These are phyloP conservation scores for Leptosphaerulina australis DNA, from an alignment of 2,329 filamentous ascomycete genomes.

Conservation along the genomic window DNA sequence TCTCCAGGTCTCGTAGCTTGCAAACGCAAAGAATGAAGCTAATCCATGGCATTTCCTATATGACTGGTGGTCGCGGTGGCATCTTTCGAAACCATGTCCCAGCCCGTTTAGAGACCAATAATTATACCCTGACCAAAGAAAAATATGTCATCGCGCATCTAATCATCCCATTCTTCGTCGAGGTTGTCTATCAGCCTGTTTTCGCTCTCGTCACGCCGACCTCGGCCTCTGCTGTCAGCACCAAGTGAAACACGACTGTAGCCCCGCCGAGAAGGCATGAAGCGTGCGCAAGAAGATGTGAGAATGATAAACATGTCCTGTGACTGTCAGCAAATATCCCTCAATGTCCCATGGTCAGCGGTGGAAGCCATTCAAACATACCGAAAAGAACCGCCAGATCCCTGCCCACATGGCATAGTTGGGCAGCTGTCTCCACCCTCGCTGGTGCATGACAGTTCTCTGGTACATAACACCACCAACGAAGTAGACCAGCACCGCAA, in stretches of 20 bases:
- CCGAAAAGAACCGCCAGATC: conserved; percentile 82
- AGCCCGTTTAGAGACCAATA: neutral
- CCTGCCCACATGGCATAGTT: conserved; percentile 94
- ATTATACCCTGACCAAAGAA: neutral
- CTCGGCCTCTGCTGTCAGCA: conserved; percentile 50
- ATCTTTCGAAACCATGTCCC: neutral
- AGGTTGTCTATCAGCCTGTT: conserved; percentile 94
- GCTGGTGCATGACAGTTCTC: conserved; percentile 88
- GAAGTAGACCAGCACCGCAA: conserved; percentile 84
- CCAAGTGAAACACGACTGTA: conserved; percentile 68
- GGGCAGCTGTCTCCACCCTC: conserved; percentile 92
- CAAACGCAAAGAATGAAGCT: neutral
- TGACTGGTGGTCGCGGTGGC: no score
- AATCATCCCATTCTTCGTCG: conserved; percentile 96
- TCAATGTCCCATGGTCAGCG: no score
- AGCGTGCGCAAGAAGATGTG: conserved; percentile 71
- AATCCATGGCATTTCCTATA: neutral
- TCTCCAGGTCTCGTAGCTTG: neutral
- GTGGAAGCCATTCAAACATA: no score
- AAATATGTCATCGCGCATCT: neutral
- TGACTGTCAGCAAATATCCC: conserved; percentile 14
- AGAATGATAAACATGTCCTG: conserved; percentile 68
- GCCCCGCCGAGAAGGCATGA: conserved; percentile 68
- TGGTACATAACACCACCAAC: conserved; percentile 95
- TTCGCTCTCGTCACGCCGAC: conserved; percentile 73